Conservation (phyloP, 768 basidiomycete species). For the Naematelia encephala region DNA sequence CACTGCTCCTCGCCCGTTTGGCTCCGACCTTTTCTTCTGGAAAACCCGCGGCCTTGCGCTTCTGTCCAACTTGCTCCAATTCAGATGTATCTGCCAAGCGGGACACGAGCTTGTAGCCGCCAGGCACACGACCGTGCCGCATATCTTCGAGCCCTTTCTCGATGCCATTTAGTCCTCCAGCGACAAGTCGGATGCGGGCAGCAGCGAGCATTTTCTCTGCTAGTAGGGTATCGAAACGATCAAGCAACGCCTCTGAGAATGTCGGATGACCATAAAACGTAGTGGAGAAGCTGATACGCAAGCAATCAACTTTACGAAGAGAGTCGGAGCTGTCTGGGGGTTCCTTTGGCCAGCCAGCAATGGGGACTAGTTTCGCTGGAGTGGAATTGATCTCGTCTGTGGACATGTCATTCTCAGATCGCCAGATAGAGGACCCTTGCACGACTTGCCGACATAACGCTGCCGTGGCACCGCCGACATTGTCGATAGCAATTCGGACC, state of each 20-base stretch:
- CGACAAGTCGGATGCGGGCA: slow-evolving; percentile 13
- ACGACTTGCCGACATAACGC: slow-evolving; percentile 20
- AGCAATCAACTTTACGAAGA: slow-evolving; percentile 15
- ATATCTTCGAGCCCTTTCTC: slow-evolving; percentile 29
- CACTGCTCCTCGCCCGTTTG: background rate
- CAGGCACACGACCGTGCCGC: slow-evolving; percentile 19
- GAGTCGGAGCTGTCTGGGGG: slow-evolving; percentile 1
- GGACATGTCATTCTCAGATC: background rate
- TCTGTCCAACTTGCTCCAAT: background rate
- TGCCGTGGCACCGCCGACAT: slow-evolving; percentile 25
- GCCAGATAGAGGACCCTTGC: slow-evolving; percentile 17
- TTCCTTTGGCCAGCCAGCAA: slow-evolving; percentile 24
- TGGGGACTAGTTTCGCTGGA: slow-evolving; percentile 20
- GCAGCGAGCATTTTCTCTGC: slow-evolving; percentile 6
- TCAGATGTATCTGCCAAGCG: slow-evolving; percentile 18
- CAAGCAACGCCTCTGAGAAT: slow-evolving; percentile 23
- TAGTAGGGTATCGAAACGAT: slow-evolving; percentile 12
- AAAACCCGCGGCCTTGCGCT: background rate
- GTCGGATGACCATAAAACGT: slow-evolving; percentile 34
- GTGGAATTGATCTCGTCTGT: background rate
- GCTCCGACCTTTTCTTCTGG: slow-evolving; percentile 1
- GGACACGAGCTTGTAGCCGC: slow-evolving; percentile 33
- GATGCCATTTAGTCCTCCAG: slow-evolving; percentile 34
- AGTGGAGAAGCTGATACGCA: slow-evolving; percentile 33
- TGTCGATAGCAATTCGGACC: slow-evolving; percentile 31